A percentile compares a stretch with the other conserved stretches of the same genome.
Conservation (phyloP, 345 rosid species). For the Atalantia buxifolia region DNA sequence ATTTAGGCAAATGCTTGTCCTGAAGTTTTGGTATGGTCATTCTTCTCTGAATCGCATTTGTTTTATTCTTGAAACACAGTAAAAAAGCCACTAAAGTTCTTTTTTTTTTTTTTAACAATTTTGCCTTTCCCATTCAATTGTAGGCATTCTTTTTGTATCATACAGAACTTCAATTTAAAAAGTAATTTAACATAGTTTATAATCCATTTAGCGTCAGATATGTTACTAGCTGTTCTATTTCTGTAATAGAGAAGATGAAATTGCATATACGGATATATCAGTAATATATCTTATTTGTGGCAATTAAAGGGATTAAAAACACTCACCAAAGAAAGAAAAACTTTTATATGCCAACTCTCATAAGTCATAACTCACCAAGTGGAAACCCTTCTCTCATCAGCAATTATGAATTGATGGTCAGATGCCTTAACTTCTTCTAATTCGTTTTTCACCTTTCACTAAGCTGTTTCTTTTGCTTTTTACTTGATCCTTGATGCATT, state of each 20-base stretch:
- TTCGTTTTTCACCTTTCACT: too few relatives aligned
- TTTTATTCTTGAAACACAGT: not conserved
- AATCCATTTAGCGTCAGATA: not conserved
- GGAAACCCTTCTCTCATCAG: not conserved
- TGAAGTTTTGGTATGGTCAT: constrained; percentile 32
- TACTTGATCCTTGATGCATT: not conserved
- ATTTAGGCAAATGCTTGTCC: constrained; percentile 40
- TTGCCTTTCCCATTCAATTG: constrained; percentile 11
- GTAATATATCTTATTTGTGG: not conserved
- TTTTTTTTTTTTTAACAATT: too few relatives aligned
- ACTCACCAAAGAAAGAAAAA: not conserved
- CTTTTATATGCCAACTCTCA: not conserved
- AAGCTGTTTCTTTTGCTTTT: not conserved
- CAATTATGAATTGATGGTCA: not conserved
- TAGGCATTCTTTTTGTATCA: constrained; percentile 22
- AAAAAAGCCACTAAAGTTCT: not conserved
- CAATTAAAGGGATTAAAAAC: not conserved
- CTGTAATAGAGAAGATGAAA: not conserved
- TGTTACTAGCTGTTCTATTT: constrained; percentile 5
- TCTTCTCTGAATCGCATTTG: constrained; percentile 14
- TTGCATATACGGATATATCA: not conserved
- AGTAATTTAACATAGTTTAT: constrained; percentile 1
- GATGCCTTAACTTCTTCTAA: too few relatives aligned
- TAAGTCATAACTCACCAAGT: not conserved
- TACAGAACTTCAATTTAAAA: constrained; percentile 2